Evolutionary conservation across 495 filamentous ascomycete species (phyloP).

Genomic region (Rostrohypoxylon terebratum): DNA sequence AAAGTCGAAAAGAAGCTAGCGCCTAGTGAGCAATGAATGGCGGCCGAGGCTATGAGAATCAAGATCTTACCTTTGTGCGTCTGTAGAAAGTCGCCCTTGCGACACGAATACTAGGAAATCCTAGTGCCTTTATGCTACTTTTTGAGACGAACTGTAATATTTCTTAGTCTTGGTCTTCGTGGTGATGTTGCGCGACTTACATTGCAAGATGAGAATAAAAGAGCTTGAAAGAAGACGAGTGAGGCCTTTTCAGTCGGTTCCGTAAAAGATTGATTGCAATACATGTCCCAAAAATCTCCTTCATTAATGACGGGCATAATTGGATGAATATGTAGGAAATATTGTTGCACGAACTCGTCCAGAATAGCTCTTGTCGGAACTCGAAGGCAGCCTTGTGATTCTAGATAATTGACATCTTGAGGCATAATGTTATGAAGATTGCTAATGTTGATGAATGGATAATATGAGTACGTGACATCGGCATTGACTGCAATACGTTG

Average conservation of each 20-base stretch:
- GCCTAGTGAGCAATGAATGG: conserved; percentile 12
- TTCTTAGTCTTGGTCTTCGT: not conserved
- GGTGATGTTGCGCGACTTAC: conserved; percentile 46
- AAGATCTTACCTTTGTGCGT: conserved; percentile 53
- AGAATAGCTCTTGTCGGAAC: conserved; percentile 55
- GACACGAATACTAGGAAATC: conserved; percentile 57
- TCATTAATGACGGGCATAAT: conserved; percentile 61
- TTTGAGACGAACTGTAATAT: conserved; percentile 55
- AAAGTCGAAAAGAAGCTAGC: conserved; percentile 52
- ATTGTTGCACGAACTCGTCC: conserved; percentile 60
- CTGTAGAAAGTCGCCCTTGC: conserved; percentile 59
- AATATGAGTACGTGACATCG: conserved; percentile 52
- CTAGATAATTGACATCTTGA: conserved; percentile 59
- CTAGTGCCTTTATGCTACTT: conserved; percentile 55
- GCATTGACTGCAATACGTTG: conserved; percentile 45
- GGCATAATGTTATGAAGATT: conserved; percentile 53
- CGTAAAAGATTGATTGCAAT: conserved; percentile 33
- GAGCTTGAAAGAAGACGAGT: conserved; percentile 61
- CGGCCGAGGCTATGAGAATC: not conserved
- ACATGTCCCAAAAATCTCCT: conserved; percentile 61
- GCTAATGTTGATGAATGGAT: conserved; percentile 54
- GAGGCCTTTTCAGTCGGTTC: conserved; percentile 51
- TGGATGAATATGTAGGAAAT: conserved; percentile 63
- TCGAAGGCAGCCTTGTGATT: conserved; percentile 57
- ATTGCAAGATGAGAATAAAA: conserved; percentile 61